Base-by-base conservation (phyloP, 169 alveolate species). In the Cryptosporidium canis region DNA sequence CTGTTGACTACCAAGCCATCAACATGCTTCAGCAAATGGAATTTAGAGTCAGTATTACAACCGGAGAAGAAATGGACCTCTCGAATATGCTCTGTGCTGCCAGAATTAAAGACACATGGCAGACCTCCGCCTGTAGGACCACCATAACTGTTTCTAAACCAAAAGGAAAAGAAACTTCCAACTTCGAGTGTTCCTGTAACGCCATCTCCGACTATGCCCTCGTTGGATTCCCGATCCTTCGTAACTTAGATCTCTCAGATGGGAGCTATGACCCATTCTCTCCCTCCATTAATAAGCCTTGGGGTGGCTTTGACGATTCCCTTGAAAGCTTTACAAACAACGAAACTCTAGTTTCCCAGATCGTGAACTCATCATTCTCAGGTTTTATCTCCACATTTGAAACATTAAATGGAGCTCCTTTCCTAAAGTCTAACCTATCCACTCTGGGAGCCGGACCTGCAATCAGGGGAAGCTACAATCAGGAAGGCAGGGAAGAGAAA, bases 221-320 rank as follows among this genome's bases (percentile, higher is more conserved):
- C 41, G 18, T 77, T 3, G 87, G 87, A 58, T 43, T 41, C 29
- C 77, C 72, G 31, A 61, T 39, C 2, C 63, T 77, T 8, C 37
- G 29, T 9, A 70, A 51, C 11, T 70, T 35, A 27, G 43, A 58
- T 58, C 53, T 24, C 44, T 12, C 41, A 11, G 64, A 77, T 77
- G 87, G 77, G 61, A 43, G 56, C n/a, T 77, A 58, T 77, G 72
- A 77, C 21, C 87, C 87, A 58, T 77, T 77, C 39, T 58, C 87
- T 27, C 87, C 87, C 31, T 77, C 87, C 16, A 77, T 77, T n/a
- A 77, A 58, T 58, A 55, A 55, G 31, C 87, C 87, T 35, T 77
- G 87, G 87, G 64, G 64, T 12, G 87, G 87, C 0, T 77, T 77
- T 58, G 87, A 77, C n/a, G 63, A 61, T 58, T 39, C 71, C 24